phyloP scores from a whole-genome alignment of 2,329 filamentous ascomycete genomes.

The Clarireedia paspali region DNA sequence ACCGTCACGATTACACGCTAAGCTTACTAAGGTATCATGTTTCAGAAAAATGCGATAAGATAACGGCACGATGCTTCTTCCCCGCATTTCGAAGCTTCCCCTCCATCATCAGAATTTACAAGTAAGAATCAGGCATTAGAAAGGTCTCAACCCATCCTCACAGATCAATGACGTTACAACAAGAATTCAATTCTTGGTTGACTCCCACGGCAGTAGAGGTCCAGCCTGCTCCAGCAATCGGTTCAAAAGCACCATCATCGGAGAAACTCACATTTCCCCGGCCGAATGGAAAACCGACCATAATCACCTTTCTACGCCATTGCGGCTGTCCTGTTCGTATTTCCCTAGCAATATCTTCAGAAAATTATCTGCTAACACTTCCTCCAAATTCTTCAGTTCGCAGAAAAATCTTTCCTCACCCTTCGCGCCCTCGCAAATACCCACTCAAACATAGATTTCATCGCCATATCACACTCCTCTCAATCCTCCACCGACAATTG shows the following conservation, averaged over 20 bases:
- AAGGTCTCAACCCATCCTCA: background rate
- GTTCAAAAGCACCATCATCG: conserved; percentile 47
- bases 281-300: conserved; percentile 43
- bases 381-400: conserved; percentile 26
- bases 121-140: background rate
- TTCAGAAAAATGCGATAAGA: background rate
- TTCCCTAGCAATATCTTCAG: background rate
- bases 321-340: conserved; percentile 65
- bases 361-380: background rate
- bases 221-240: conserved; percentile 42
- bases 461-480: conserved; percentile 55
- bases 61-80: background rate
- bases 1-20: background rate
- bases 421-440: conserved; percentile 44
- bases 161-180: conserved; percentile 25
- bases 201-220: conserved; percentile 29
- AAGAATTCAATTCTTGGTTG: conserved; percentile 26
- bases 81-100: conserved; percentile 1
- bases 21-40: background rate
- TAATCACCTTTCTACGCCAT: conserved; percentile 63
- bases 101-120: background rate
- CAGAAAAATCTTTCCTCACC: conserved; percentile 55
- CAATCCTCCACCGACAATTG: conserved; percentile 45
- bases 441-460: conserved; percentile 44
- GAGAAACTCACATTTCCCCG: conserved; percentile 43